Percentiles rank a stretch among this genome's conserved stretches.
Conservation (phyloP, 768 basidiomycete genomes). For the Pleurotus giganteus region DNA sequence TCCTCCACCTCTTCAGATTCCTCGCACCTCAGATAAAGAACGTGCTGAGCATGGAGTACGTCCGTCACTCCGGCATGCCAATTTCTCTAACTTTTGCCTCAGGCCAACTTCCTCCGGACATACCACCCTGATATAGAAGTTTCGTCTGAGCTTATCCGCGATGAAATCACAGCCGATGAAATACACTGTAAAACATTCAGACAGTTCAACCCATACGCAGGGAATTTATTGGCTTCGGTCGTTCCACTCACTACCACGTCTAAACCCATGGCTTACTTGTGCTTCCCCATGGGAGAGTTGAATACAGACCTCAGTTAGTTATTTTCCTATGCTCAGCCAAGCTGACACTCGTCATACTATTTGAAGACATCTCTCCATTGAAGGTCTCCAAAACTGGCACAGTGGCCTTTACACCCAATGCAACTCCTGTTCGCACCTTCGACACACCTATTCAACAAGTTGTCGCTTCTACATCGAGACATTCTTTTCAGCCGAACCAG, state of each 20-base stretch:
- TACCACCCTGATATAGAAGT: slow-evolving; percentile 74
- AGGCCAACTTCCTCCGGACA: slow-evolving; percentile 74
- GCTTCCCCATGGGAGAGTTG: slow-evolving; percentile 66
- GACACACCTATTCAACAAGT: slow-evolving; percentile 72
- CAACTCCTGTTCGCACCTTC: slow-evolving; percentile 44
- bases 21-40: slow-evolving; percentile 36
- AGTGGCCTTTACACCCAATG: slow-evolving; percentile 37
- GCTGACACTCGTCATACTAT: slow-evolving; percentile 6
- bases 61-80: not conserved
- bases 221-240: slow-evolving; percentile 49
- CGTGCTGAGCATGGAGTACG: slow-evolving; percentile 68
- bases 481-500: not conserved
- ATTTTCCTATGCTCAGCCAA: not conserved
- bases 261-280: slow-evolving; percentile 31
- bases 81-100: slow-evolving; percentile 6
- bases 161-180: slow-evolving; percentile 49
- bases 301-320: slow-evolving; percentile 59
- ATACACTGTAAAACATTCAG: slow-evolving; percentile 29
- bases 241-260: slow-evolving; percentile 23
- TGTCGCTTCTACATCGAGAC: slow-evolving; percentile 25
- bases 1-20: slow-evolving; percentile 26
- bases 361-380: slow-evolving; percentile 50
- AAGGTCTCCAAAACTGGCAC: slow-evolving; percentile 21
- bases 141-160: slow-evolving; percentile 62
- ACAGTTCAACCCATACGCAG: slow-evolving; percentile 55